Evolutionary conservation across 306 rosid species (phyloP).

Genomic region (Lablab purpureus): DNA sequence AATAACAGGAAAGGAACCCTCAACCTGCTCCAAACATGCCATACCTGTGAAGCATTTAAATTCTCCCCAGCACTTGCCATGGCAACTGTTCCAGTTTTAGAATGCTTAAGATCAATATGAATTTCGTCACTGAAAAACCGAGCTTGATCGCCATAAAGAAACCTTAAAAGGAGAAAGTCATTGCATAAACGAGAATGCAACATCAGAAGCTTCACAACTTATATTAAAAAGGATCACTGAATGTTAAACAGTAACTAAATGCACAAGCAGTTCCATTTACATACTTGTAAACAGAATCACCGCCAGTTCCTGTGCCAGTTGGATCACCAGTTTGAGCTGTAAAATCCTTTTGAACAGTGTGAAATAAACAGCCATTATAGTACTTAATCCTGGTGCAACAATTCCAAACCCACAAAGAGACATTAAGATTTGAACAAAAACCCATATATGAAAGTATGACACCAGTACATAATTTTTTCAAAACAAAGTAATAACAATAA

Average conservation of each 20-base stretch:
- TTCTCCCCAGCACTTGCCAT: conserved; percentile 99
- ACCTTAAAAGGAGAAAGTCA: conserved; percentile 53
- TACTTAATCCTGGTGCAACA: conserved; percentile 71
- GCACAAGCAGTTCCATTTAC: conserved; percentile 2
- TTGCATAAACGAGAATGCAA: conserved; percentile 1
- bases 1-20: conserved; percentile 19
- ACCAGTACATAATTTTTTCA: background rate
- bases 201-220: background rate
- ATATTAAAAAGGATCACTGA: background rate
- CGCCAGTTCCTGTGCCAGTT: conserved; percentile 79
- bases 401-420: conserved; percentile 32
- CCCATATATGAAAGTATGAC: background rate
- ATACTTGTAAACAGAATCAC: conserved; percentile 86
- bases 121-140: conserved; percentile 88
- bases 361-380: conserved; percentile 89
- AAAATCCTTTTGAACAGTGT: conserved; percentile 88
- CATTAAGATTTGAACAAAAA: background rate
- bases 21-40: conserved; percentile 7
- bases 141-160: conserved; percentile 95
- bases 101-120: conserved; percentile 90
- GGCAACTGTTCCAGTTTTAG: conserved; percentile 86
- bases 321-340: conserved; percentile 98
- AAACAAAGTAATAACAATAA: background rate
- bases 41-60: conserved; percentile 97
- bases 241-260: background rate